These are phyloP conservation scores for Chamaecyparis obtusa DNA, from an alignment of 75 land plant species.

Conservation along the genomic window DNA sequence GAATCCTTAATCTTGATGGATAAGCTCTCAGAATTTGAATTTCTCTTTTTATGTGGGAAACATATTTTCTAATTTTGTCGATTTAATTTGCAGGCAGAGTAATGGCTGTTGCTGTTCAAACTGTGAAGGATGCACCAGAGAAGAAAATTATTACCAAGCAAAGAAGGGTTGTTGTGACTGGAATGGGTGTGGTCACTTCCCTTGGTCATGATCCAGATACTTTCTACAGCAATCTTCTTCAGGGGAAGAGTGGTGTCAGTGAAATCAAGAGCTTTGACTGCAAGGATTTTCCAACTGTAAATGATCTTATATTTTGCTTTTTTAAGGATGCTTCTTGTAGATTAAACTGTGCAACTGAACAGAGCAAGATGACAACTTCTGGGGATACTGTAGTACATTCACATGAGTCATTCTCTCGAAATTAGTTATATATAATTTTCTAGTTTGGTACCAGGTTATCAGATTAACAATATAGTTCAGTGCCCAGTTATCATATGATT, in stretches of 20 bases:
- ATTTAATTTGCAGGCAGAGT: slow-evolving; percentile 31
- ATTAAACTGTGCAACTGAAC: background rate
- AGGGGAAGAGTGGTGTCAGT: slow-evolving; percentile 44
- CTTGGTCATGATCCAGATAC: slow-evolving; percentile 45
- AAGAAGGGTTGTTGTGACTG: slow-evolving; percentile 52
- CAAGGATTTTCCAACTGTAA: slow-evolving; percentile 49
- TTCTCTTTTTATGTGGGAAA: background rate
- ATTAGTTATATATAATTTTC: background rate
- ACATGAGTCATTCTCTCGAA: background rate
- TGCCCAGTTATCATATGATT: background rate
- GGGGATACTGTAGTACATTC: background rate
- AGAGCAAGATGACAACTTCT: background rate
- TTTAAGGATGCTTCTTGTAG: background rate
- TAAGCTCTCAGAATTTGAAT: background rate
- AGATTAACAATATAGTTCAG: background rate
- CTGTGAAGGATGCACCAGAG: slow-evolving; percentile 30
- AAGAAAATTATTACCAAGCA: slow-evolving; percentile 33
- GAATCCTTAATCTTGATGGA: background rate
- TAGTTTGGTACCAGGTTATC: background rate
- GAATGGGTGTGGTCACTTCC: slow-evolving; percentile 48
- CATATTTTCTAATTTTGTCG: background rate
- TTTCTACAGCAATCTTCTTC: slow-evolving; percentile 41
- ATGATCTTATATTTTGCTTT: slow-evolving; percentile 2
- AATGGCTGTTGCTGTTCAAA: slow-evolving; percentile 38
- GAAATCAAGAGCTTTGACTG: slow-evolving; percentile 50